A percentile compares a stretch with the other conserved stretches of the same genome.
Evolutionary conservation across 108 stramenopile genomes (phyloP).

Genomic region (Nitzschia putrida): DNA sequence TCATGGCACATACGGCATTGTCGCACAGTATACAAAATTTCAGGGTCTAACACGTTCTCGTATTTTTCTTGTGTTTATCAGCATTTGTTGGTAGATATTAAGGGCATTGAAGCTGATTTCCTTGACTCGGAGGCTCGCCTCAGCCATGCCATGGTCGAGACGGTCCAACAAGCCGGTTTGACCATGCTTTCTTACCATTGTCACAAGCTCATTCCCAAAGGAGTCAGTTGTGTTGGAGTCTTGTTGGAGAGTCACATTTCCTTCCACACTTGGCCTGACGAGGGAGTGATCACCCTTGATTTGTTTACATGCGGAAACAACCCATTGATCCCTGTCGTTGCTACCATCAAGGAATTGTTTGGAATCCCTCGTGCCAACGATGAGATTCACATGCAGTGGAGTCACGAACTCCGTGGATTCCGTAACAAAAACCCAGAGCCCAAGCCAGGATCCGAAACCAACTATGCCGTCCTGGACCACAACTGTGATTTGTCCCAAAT

Average conservation of each 20-base stretch:
- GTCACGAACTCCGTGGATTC: conserved; percentile 82
- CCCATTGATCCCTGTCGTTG: conserved; percentile 66
- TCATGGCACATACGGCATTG: not conserved
- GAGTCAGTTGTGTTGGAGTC: conserved; percentile 84
- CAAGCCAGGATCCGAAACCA: conserved; percentile 13
- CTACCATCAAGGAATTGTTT: conserved; percentile 65
- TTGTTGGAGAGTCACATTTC: conserved; percentile 80
- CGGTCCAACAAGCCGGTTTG: conserved; percentile 58
- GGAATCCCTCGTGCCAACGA: conserved; percentile 53
- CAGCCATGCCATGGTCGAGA: conserved; percentile 69
- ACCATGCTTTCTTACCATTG: conserved; percentile 87
- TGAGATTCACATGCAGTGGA: conserved; percentile 58
- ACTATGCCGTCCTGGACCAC: conserved; percentile 45
- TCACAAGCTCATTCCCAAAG: conserved; percentile 77
- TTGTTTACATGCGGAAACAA: conserved; percentile 81
- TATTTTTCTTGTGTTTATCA: conserved; percentile 1
- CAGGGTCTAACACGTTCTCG: not conserved
- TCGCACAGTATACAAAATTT: not conserved
- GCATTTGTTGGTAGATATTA: conserved; percentile 82
- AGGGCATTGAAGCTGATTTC: conserved; percentile 73
- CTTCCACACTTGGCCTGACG: conserved; percentile 90
- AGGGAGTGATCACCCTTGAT: conserved; percentile 85
- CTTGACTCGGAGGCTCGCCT: conserved; percentile 68
- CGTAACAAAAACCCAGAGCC: conserved; percentile 46
- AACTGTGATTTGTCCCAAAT: conserved; percentile 36